A percentile compares a stretch with the other conserved stretches of the same genome.
Conservation (phyloP, 371 early-diverging fungal species). For the Syncephalastrum sp. region DNA sequence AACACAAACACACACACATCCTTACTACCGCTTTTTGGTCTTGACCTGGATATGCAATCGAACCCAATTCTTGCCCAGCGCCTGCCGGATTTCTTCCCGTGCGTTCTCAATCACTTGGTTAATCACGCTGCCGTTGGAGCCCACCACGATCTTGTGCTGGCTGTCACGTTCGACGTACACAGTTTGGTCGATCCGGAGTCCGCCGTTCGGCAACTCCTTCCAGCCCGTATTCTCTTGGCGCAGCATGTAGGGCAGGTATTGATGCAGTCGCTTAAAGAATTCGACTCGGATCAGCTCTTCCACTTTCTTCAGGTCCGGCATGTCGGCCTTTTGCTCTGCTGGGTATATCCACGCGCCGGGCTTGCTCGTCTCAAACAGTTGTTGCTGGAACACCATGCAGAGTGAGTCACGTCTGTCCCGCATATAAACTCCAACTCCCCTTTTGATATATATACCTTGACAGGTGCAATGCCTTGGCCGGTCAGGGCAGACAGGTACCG, state of each 20-base stretch:
- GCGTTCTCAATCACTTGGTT: constrained; percentile 48
- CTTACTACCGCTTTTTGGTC: constrained; percentile 24
- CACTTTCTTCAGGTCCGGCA: constrained; percentile 64
- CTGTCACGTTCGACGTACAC: constrained; percentile 49
- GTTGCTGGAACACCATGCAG: constrained; percentile 12
- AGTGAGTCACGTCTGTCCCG: background rate
- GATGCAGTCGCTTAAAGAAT: constrained; percentile 57
- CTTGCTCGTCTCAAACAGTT: constrained; percentile 44
- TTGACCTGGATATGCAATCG: constrained; percentile 58
- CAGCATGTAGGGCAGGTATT: constrained; percentile 69
- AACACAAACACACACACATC: no score
- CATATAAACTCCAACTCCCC: background rate
- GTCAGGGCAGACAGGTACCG: constrained; percentile 54
- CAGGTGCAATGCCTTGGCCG: constrained; percentile 19
- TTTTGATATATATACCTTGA: constrained; percentile 30
- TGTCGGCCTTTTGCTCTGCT: constrained; percentile 56
- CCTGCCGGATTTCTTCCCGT: constrained; percentile 37
- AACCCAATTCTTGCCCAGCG: constrained; percentile 40
- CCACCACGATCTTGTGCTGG: constrained; percentile 59
- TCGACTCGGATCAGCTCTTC: constrained; percentile 76
- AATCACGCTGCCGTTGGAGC: constrained; percentile 48
- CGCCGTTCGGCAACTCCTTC: constrained; percentile 51
- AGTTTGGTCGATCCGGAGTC: constrained; percentile 57
- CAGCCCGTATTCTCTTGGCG: constrained; percentile 70
- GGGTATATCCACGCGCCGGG: constrained; percentile 67